Conservation (phyloP, 768 basidiomycete species). For the Xerocomus potaroensis region DNA sequence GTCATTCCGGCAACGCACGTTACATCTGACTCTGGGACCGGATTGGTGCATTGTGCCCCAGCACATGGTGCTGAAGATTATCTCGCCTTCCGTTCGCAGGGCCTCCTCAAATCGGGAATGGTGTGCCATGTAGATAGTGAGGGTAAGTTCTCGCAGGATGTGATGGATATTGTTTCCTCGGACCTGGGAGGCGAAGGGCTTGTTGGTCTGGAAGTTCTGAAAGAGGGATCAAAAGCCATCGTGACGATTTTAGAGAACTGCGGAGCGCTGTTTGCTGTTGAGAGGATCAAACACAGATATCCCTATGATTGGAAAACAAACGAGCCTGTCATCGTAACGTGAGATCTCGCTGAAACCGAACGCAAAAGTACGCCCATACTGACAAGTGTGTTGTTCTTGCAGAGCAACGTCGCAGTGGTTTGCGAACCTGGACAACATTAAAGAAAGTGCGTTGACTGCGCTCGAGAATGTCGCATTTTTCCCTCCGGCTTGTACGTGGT, state of each 20-base stretch:
- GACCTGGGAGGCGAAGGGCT: constrained; percentile 44
- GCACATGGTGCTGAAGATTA: constrained; percentile 96
- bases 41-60: constrained; percentile 93
- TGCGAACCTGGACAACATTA: constrained; percentile 84
- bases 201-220: constrained; percentile 67
- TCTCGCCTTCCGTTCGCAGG: constrained; percentile 58
- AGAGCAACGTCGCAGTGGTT: constrained; percentile 98
- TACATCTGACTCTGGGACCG: constrained; percentile 84
- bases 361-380: background rate
- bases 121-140: constrained; percentile 79
- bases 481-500: constrained; percentile 64
- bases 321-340: constrained; percentile 89
- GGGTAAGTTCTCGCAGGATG: constrained; percentile 63
- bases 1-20: constrained; percentile 76
- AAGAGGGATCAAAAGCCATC: constrained; percentile 64
- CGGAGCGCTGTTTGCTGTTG: constrained; percentile 55
- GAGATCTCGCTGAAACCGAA: constrained; percentile 21
- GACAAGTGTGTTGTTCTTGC: constrained; percentile 1
- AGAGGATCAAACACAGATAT: constrained; percentile 80
- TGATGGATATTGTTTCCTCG: constrained; percentile 47
- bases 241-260: constrained; percentile 55
- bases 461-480: constrained; percentile 70
- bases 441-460: constrained; percentile 65
- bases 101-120: constrained; percentile 48
- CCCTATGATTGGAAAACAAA: constrained; percentile 98